phyloP scores from a whole-genome alignment of 306 rosid genomes.

The Quercus rubra region DNA sequence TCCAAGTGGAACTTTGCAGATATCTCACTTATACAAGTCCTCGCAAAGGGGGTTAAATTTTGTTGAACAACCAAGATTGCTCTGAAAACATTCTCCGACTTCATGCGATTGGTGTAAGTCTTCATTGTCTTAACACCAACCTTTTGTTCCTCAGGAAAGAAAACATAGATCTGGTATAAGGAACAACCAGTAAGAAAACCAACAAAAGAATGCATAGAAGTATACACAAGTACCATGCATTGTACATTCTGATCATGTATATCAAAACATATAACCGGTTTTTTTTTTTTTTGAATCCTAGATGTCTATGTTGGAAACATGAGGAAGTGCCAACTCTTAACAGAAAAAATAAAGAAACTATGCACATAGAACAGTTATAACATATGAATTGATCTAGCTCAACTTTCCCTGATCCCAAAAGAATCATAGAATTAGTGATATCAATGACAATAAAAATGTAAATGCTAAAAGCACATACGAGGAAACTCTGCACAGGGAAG shows the following conservation, averaged over 20 bases:
- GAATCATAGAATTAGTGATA: not conserved
- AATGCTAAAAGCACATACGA: not conserved
- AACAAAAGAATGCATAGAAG: not conserved
- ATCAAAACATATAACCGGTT: not conserved
- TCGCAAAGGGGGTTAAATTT: slow-evolving; percentile 54
- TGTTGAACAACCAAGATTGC: slow-evolving; percentile 64
- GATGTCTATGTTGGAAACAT: too few relatives aligned
- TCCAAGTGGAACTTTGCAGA: slow-evolving; percentile 57
- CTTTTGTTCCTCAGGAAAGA: slow-evolving; percentile 65
- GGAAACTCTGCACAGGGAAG: not conserved
- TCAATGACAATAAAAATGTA: not conserved
- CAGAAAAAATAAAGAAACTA: not conserved
- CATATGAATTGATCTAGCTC: not conserved
- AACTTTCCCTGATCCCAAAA: not conserved
- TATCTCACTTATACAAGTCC: slow-evolving; percentile 36
- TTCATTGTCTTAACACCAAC: slow-evolving; percentile 56
- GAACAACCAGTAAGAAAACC: slow-evolving; percentile 1
- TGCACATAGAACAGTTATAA: not conserved
- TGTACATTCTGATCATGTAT: not conserved
- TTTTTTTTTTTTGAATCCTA: too few relatives aligned
- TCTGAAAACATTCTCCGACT: slow-evolving; percentile 55
- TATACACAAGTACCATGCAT: not conserved
- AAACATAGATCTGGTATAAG: slow-evolving; percentile 56
- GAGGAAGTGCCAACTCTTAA: too few relatives aligned
- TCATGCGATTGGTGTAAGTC: slow-evolving; percentile 62